Percentiles rank a stretch among this genome's conserved stretches.
These are phyloP conservation scores for Hyparrhenia diplandra DNA, from an alignment of 176 grass and related monocot genomes.

Conservation along the genomic window DNA sequence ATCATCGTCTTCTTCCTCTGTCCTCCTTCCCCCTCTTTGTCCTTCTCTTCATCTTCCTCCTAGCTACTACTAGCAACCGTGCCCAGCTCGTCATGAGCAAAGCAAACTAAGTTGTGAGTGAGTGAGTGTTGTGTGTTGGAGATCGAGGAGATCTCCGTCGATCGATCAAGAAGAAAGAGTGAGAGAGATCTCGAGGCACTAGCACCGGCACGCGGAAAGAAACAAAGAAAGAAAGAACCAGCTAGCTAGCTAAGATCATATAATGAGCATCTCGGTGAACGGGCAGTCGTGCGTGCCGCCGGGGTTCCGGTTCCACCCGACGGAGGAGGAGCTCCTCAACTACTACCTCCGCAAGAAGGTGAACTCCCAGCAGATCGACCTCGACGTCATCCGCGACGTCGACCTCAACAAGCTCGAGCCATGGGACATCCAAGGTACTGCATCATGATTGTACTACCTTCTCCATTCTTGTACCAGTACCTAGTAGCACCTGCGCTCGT, in stretches of 20 bases:
- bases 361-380: slow-evolving; percentile 81
- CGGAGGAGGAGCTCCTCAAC: slow-evolving; percentile 93
- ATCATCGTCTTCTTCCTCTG: not conserved
- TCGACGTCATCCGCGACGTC: slow-evolving; percentile 94
- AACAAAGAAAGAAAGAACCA: no score
- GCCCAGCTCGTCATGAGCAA: no score
- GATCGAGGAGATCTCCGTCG: no score
- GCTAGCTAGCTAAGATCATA: no score
- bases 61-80: not conserved
- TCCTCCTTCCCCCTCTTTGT: not conserved
- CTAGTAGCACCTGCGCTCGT: no score
- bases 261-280: slow-evolving; percentile 96
- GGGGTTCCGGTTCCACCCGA: slow-evolving; percentile 97
- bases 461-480: not conserved
- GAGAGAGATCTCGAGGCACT: no score
- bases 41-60: not conserved
- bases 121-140: no score
- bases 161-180: no score
- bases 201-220: no score
- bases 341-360: slow-evolving; percentile 98
- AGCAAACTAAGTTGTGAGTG: no score
- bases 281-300: slow-evolving; percentile 96
- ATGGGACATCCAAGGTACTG: slow-evolving; percentile 97
- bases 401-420: slow-evolving; percentile 99
- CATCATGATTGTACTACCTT: rapidly evolving